Conservation (phyloP, 139 green algal species). For the Asterochloris sp. region DNA sequence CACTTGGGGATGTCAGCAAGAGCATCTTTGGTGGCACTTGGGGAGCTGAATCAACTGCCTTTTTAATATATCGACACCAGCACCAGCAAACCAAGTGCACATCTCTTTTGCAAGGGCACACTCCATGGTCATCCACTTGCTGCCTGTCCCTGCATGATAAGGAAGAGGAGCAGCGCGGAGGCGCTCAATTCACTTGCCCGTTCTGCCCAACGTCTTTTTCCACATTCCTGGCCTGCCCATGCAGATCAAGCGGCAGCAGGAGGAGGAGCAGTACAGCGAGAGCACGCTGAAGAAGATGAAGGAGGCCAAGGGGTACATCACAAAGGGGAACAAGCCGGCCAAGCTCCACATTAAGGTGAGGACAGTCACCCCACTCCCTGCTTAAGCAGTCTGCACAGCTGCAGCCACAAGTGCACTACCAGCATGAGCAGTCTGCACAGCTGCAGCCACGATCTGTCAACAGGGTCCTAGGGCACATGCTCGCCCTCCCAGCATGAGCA, state of each 20-base stretch:
- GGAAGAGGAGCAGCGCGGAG: neutral
- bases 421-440: too few species aligned
- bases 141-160: neutral
- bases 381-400: too few species aligned
- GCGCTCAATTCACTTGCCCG: neutral
- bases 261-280: neutral
- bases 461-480: too few species aligned
- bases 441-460: too few species aligned
- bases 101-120: neutral
- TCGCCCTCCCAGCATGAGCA: too few species aligned
- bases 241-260: slow-evolving; percentile 5
- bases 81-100: neutral
- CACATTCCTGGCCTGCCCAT: neutral
- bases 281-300: neutral
- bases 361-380: too few species aligned
- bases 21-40: too few species aligned
- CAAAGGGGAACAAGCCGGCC: neutral
- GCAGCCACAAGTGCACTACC: too few species aligned
- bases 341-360: neutral
- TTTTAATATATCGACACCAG: neutral
- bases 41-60: too few species aligned
- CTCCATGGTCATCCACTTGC: neutral
- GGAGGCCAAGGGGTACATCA: neutral
- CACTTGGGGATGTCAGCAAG: too few species aligned
- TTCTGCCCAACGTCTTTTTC: neutral